Conservation (phyloP, 2,329 filamentous ascomycete genomes). For the Septoria petroselini region DNA sequence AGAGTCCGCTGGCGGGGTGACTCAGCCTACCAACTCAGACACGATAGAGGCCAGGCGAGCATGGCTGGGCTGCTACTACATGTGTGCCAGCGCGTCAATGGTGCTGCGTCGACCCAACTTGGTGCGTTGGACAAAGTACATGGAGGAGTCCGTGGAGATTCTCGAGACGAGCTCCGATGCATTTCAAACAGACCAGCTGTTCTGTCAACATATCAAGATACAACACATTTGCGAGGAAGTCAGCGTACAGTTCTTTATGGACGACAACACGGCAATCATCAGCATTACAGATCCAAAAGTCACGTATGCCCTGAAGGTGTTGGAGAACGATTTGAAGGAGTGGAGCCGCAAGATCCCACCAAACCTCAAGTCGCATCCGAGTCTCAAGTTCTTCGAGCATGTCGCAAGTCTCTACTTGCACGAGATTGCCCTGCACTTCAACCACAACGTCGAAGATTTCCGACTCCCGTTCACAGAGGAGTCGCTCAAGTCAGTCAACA, state of each 20-base stretch:
- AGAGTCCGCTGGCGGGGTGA: conserved; percentile 32
- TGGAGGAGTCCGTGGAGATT: conserved; percentile 60
- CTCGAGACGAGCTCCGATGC: conserved; percentile 57
- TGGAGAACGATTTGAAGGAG: conserved; percentile 53
- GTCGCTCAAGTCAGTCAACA: conserved; percentile 41
- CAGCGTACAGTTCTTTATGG: conserved; percentile 56
- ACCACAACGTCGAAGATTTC: conserved; percentile 46
- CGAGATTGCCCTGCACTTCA: conserved; percentile 51
- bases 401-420: conserved; percentile 51
- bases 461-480: conserved; percentile 46
- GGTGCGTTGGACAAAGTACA: conserved; percentile 60
- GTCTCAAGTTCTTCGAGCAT: conserved; percentile 46
- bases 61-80: conserved; percentile 61
- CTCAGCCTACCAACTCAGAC: conserved; percentile 45
- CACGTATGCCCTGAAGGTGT: conserved; percentile 53
- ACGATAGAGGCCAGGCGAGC: conserved; percentile 57
- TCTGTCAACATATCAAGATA: conserved; percentile 58
- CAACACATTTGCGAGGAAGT: conserved; percentile 59
- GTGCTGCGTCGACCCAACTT: conserved; percentile 58
- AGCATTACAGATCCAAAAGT: conserved; percentile 56
- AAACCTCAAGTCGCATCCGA: conserved; percentile 36
- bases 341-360: conserved; percentile 47
- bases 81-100: conserved; percentile 58
- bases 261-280: conserved; percentile 50
- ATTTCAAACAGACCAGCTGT: conserved; percentile 53